phyloP scores from a whole-genome alignment of 305 asterid genomes.

The Fraxinus baroniana region DNA sequence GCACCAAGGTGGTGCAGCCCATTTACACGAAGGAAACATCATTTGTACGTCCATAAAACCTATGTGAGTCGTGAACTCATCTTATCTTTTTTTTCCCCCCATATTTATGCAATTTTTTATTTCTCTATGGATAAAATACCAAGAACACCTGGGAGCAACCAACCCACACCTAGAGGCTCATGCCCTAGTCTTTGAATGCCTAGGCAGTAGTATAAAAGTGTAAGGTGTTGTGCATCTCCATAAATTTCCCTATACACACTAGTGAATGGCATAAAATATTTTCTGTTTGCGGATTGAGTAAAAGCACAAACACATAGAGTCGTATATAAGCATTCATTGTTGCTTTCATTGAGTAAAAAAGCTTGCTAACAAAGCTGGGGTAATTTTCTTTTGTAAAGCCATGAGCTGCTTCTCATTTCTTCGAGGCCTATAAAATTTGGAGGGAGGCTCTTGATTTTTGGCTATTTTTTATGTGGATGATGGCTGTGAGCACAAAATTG shows the following conservation, averaged over 20 bases:
- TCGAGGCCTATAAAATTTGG: neutral
- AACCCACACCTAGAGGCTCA: neutral
- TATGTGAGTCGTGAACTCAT: too few species aligned
- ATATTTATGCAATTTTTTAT: too few species aligned
- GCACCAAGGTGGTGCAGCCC: too few species aligned
- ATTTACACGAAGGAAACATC: too few species aligned
- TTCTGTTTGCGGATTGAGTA: too few species aligned
- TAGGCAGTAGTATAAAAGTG: neutral
- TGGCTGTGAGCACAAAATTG: neutral
- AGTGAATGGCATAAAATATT: neutral
- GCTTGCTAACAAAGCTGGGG: neutral
- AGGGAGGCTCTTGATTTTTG: neutral
- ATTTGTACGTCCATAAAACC: too few species aligned
- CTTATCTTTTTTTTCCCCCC: too few species aligned
- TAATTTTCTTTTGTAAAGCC: neutral
- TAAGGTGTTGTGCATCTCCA: neutral
- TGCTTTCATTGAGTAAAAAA: neutral
- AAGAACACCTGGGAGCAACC: too few species aligned
- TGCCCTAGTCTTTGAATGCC: neutral
- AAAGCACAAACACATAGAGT: neutral
- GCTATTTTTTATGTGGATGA: neutral
- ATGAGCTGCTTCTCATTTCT: neutral
- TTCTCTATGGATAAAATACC: too few species aligned
- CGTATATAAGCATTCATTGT: neutral
- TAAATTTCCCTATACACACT: neutral